These are phyloP conservation scores for Volvariella volvacea DNA, from an alignment of 1,284 basidiomycete genomes.

Conservation along the genomic window DNA sequence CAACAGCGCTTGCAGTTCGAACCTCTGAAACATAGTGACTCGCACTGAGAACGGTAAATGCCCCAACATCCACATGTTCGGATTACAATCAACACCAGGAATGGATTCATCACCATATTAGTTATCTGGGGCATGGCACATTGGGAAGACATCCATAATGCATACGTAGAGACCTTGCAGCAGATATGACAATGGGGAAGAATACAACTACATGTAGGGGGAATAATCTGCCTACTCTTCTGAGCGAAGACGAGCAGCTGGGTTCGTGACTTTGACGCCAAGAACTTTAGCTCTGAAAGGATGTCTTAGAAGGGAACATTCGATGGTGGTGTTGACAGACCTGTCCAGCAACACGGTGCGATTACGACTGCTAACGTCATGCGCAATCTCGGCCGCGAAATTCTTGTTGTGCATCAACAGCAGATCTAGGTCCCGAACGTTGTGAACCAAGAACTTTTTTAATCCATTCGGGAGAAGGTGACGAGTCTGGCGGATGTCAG, in stretches of 20 bases:
- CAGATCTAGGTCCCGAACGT: slow-evolving; percentile 87
- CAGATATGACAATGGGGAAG: too few relatives aligned
- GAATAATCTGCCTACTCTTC: slow-evolving; percentile 70
- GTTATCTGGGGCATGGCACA: slow-evolving; percentile 8
- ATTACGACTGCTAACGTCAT: slow-evolving; percentile 96
- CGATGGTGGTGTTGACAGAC: slow-evolving; percentile 32
- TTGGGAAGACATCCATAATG: slow-evolving; percentile 25
- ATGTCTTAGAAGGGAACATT: slow-evolving; percentile 7
- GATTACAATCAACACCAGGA: too few relatives aligned
- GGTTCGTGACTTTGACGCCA: slow-evolving; percentile 93
- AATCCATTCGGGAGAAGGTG: slow-evolving; percentile 92
- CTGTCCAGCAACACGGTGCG: slow-evolving; percentile 89
- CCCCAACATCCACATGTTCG: too few relatives aligned
- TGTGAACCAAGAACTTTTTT: slow-evolving; percentile 92
- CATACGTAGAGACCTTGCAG: slow-evolving; percentile 31
- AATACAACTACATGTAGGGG: too few relatives aligned
- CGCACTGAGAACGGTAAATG: too few relatives aligned
- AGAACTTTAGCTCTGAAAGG: slow-evolving; percentile 75
- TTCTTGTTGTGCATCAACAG: slow-evolving; percentile 98
- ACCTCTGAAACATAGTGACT: slow-evolving; percentile 12
- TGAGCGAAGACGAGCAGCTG: slow-evolving; percentile 91
- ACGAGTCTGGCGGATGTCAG: slow-evolving; percentile 54
- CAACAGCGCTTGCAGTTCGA: slow-evolving; percentile 12
- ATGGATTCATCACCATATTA: too few relatives aligned
- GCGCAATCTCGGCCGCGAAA: slow-evolving; percentile 95